phyloP scores from a whole-genome alignment of 257 asterid genomes.

The Salvia hispanica region DNA sequence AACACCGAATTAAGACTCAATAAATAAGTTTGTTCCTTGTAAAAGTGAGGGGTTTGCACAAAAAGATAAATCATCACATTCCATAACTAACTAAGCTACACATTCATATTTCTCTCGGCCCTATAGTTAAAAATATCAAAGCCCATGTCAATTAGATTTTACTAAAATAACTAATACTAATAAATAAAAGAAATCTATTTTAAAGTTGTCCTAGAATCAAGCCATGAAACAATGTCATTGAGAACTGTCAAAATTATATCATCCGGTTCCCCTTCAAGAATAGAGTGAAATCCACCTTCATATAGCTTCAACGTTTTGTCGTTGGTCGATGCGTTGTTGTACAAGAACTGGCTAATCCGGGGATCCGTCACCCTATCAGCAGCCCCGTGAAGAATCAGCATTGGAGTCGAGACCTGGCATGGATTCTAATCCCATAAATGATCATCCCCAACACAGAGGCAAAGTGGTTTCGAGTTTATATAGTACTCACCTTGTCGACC shows the following conservation, averaged over 20 bases:
- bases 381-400: conserved; percentile 92
- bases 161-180: not conserved
- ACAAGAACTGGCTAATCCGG: conserved; percentile 70
- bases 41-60: too few relatives aligned
- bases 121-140: too few relatives aligned
- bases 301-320: conserved; percentile 90
- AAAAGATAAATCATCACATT: not conserved
- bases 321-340: conserved; percentile 60
- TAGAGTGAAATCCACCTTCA: conserved; percentile 83
- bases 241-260: conserved; percentile 76
- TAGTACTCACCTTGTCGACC: conserved; percentile 67
- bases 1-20: too few relatives aligned
- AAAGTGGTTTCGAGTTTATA: not conserved
- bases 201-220: conserved; percentile 59
- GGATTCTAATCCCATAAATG: not conserved
- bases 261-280: conserved; percentile 99
- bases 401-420: conserved; percentile 68
- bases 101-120: too few relatives aligned
- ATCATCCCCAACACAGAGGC: not conserved
- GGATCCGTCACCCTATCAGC: conserved; percentile 97
- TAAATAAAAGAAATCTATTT: conserved; percentile 24
- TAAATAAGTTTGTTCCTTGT: too few relatives aligned
- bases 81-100: not conserved
- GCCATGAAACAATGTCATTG: conserved; percentile 77
- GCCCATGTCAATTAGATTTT: not conserved